These are phyloP conservation scores for Plantago rigida DNA, from an alignment of 305 asterid genomes.

Conservation along the genomic window DNA sequence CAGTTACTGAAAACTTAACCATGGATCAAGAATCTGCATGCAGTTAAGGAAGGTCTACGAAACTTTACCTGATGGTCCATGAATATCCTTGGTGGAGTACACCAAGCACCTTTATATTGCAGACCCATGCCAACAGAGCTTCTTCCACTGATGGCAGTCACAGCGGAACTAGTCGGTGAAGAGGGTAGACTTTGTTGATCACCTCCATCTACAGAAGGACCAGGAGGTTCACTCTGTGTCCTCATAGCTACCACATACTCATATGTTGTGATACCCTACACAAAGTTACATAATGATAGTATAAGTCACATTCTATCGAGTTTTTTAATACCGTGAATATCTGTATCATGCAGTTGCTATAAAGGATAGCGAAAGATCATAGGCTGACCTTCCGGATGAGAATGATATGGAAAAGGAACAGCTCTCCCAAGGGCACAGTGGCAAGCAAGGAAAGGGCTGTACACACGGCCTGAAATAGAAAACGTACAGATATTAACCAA, in stretches of 20 bases:
- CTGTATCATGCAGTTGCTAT: constrained; percentile 5
- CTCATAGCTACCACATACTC: constrained; percentile 93
- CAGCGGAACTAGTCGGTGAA: constrained; percentile 90
- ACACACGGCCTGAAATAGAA: constrained; percentile 61
- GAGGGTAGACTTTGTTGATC: constrained; percentile 87
- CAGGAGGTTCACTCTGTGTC: constrained; percentile 90
- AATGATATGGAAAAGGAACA: constrained; percentile 85
- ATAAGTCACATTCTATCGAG: not conserved
- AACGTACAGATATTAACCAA: constrained; percentile 14
- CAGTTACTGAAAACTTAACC: not conserved
- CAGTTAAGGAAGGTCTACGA: not conserved
- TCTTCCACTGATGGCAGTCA: constrained; percentile 84
- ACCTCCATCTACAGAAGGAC: constrained; percentile 69
- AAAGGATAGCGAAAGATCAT: constrained; percentile 8
- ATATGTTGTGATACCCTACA: constrained; percentile 87
- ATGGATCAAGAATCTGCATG: not conserved
- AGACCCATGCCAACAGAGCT: constrained; percentile 87
- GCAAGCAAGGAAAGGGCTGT: constrained; percentile 83
- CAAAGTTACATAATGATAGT: not conserved
- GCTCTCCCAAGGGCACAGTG: constrained; percentile 74
- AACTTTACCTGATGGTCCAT: constrained; percentile 80
- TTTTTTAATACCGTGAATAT: not conserved
- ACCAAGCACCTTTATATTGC: constrained; percentile 94
- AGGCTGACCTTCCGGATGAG: constrained; percentile 71
- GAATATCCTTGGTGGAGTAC: constrained; percentile 93